Evolutionary conservation across 2,329 filamentous ascomycete genomes (phyloP), one percentile per base, ranked within the genome.

Genomic region (Beauveria sp.): DNA sequence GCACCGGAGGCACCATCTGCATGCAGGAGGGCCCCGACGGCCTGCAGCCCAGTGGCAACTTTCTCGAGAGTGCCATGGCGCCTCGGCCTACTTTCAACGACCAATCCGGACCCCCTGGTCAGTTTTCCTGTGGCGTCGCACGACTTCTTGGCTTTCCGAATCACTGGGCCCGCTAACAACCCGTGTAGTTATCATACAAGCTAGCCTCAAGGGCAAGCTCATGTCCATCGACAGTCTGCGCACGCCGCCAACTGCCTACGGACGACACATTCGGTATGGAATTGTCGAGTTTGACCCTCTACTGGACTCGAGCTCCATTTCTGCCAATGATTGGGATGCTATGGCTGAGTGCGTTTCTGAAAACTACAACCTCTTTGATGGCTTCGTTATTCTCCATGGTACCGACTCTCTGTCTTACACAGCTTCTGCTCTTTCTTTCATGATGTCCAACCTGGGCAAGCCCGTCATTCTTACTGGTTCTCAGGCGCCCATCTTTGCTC

Each of bases 321-420:
- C 92, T 63, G 90, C 91, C 20, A 83, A 84, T 48, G 91, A 91
- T 62, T 96, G 91, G 92, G 86, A 89, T 12, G 84, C 91, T 70
- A 94, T 96, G 70, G 91, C 92, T 1, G 77, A 81, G 55, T 84
- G 88, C n/a, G 84, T 96, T 66, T 82, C 85, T 67, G 85, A 88
- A 65, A 97, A 97, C 74, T 96, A 96, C 73, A 87, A 87, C 64
- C 81, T 91, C 0, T 97, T 92, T 69, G 92, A 96, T 72, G 91
- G 90, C 22, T 96, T 96, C 70, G 91, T 96, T 24, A 86, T 96
- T 46, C 84, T 96, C 40, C 92, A 96, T 73, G 92, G 92, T 63
- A 96, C 92, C 7, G 92, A 96, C 74, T 96, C 90, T 50, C 79
- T 96, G 56, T 90, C 89, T 20, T 96, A 96, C 75, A 94, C 91